phyloP scores from a whole-genome alignment of 805 yeast species.

The Yarrowia deformans region DNA sequence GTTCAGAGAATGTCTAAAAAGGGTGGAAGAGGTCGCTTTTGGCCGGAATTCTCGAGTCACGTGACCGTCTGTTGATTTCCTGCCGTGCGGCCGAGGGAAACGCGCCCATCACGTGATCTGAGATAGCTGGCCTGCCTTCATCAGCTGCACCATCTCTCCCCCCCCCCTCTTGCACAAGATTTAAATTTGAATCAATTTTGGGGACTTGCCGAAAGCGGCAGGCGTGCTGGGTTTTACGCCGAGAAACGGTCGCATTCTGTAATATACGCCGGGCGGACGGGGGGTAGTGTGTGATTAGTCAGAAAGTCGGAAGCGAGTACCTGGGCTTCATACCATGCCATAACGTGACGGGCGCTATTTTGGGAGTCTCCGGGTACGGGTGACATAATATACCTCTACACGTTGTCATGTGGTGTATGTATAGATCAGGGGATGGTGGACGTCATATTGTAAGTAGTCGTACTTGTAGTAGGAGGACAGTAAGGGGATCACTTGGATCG shows the following conservation, averaged over 20 bases:
- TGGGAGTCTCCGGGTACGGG: not conserved
- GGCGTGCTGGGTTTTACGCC: constrained; percentile 6
- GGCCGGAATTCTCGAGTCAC: no score
- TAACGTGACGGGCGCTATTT: not conserved
- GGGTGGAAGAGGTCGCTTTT: no score
- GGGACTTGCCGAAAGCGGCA: constrained; percentile 23
- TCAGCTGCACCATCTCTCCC: not conserved
- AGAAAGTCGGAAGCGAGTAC: no score
- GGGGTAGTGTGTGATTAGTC: no score
- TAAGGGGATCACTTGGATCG: no score
- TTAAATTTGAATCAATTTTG: constrained; percentile 17
- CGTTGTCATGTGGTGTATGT: constrained; percentile 23
- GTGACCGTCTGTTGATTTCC: no score
- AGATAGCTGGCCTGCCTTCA: no score
- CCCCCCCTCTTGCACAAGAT: not conserved
- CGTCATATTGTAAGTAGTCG: no score
- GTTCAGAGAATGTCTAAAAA: no score
- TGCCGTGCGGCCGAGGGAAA: not conserved
- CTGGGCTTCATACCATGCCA: not conserved
- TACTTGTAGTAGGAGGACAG: no score
- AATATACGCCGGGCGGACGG: constrained; percentile 2
- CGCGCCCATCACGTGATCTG: not conserved
- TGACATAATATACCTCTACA: constrained; percentile 7
- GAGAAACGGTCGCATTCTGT: not conserved
- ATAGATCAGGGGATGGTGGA: constrained; percentile 11